These are phyloP conservation scores for Lumnitzera littorea DNA, from an alignment of 345 rosid genomes.

Conservation along the genomic window DNA sequence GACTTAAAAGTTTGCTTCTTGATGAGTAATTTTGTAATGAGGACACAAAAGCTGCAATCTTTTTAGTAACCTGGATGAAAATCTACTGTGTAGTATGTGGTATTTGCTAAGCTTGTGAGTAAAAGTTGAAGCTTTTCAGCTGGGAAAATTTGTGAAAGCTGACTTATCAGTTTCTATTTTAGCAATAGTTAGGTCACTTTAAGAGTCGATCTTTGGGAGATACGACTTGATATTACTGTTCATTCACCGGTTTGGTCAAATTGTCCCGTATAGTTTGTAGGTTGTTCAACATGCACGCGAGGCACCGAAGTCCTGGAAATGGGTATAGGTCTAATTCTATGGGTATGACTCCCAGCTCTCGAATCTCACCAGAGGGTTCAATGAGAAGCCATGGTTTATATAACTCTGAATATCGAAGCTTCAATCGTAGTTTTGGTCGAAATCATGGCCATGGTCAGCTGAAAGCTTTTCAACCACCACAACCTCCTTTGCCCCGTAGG, in stretches of 20 bases:
- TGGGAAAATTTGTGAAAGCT: too few species aligned
- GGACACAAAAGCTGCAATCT: too few species aligned
- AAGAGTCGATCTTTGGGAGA: too few species aligned
- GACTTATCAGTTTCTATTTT: too few species aligned
- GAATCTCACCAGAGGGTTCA: conserved; percentile 24
- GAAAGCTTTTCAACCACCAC: conserved; percentile 46
- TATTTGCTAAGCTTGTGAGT: too few species aligned
- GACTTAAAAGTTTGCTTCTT: too few species aligned
- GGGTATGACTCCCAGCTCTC: conserved; percentile 56
- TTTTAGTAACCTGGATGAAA: too few species aligned
- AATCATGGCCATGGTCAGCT: conserved; percentile 59
- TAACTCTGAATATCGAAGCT: conserved; percentile 60
- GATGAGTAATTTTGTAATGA: too few species aligned
- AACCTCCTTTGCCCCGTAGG: conserved; percentile 31
- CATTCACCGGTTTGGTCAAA: not conserved
- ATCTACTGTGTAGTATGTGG: too few species aligned
- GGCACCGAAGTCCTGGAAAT: conserved; percentile 86
- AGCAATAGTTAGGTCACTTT: too few species aligned
- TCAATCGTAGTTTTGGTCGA: conserved; percentile 75
- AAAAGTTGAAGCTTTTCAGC: too few species aligned
- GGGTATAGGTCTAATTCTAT: conserved; percentile 69
- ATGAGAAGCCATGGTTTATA: conserved; percentile 75
- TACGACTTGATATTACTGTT: too few species aligned
- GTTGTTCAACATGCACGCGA: conserved; percentile 57
- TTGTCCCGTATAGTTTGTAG: not conserved